Conservation (phyloP, 306 rosid genomes). For the Prunus padus region DNA sequence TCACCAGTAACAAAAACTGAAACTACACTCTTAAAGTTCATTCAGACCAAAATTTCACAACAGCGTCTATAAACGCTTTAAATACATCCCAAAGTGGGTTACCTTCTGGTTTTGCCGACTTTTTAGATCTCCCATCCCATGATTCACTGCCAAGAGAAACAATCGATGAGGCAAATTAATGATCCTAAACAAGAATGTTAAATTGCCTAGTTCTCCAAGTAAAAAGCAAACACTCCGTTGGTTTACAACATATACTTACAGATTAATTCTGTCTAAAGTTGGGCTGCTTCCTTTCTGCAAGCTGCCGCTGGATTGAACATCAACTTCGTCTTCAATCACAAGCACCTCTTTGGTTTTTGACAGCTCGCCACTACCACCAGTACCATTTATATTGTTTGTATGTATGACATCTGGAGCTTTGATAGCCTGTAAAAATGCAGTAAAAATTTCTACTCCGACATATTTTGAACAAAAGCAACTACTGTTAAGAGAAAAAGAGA, state of each 20-base stretch:
- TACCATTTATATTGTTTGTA: slow-evolving; percentile 31
- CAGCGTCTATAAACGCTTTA: slow-evolving; percentile 52
- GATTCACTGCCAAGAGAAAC: slow-evolving; percentile 70
- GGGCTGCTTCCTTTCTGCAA: slow-evolving; percentile 53
- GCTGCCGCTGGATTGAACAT: slow-evolving; percentile 34
- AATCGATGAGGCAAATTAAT: slow-evolving; percentile 23
- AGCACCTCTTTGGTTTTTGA: slow-evolving; percentile 39
- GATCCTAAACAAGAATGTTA: not conserved
- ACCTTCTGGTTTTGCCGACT: slow-evolving; percentile 36
- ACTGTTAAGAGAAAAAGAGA: not conserved
- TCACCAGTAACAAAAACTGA: slow-evolving; percentile 11
- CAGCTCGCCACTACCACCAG: slow-evolving; percentile 11
- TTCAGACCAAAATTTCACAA: slow-evolving; percentile 77
- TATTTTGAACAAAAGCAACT: not conserved
- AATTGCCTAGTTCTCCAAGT: slow-evolving; percentile 17
- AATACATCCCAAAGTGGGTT: slow-evolving; percentile 57
- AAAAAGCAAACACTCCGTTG: not conserved
- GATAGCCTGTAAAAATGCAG: slow-evolving; percentile 47
- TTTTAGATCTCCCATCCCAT: slow-evolving; percentile 60
- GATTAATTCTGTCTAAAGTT: slow-evolving; percentile 77
- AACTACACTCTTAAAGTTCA: slow-evolving; percentile 33
- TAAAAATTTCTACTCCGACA: slow-evolving; percentile 5
- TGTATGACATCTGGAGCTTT: slow-evolving; percentile 29
- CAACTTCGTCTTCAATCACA: slow-evolving; percentile 34
- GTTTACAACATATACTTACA: slow-evolving; percentile 56